These are phyloP conservation scores for Vaucheria bursata DNA, from an alignment of 352 stramenopile genomes.

Conservation along the genomic window DNA sequence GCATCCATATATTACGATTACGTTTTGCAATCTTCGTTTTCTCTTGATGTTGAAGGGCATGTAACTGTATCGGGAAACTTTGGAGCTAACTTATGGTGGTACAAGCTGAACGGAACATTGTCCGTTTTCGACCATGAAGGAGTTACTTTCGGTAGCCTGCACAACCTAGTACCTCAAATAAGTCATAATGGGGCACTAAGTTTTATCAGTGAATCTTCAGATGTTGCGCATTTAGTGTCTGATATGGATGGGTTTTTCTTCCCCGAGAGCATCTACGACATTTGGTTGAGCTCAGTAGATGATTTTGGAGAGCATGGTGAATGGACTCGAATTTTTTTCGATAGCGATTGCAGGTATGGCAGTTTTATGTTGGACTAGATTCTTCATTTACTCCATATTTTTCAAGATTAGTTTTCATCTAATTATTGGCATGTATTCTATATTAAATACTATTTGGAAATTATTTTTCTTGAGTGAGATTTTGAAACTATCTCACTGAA, in stretches of 20 bases:
- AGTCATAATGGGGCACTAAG: too few relatives aligned
- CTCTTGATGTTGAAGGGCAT: not conserved
- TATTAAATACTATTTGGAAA: not conserved
- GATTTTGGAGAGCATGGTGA: not conserved
- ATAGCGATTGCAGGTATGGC: not conserved
- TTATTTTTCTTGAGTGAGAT: not conserved
- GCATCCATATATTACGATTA: not conserved
- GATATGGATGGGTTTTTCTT: not conserved
- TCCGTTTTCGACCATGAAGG: not conserved
- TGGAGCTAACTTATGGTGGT: not conserved
- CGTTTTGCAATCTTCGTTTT: not conserved
- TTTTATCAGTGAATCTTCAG: too few relatives aligned
- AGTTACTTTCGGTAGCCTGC: not conserved
- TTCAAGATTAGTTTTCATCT: not conserved
- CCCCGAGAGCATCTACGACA: not conserved
- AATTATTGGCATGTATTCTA: not conserved
- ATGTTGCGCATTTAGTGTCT: not conserved
- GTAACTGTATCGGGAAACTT: not conserved
- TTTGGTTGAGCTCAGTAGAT: not conserved
- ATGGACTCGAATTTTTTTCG: not conserved
- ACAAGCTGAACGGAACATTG: not conserved
- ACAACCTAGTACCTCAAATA: too few relatives aligned
- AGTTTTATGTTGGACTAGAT: not conserved
- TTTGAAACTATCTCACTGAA: not conserved
- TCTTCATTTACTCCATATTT: too few relatives aligned